Conservation (phyloP, 768 basidiomycete genomes). For the Pleurotus sapidus region DNA sequence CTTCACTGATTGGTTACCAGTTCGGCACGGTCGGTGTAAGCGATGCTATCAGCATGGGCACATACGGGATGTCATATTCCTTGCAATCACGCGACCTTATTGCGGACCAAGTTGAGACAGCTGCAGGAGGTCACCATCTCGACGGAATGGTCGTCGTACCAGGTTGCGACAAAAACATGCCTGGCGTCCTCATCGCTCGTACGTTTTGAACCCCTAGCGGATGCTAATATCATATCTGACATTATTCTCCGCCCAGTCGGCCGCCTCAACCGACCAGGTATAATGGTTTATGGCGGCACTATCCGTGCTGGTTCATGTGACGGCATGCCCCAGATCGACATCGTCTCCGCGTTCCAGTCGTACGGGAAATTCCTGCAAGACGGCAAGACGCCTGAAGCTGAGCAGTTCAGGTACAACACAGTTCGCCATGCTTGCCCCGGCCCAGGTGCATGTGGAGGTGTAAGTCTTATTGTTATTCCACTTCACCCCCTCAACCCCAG, state of each 20-base stretch:
- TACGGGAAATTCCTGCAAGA: slow-evolving; percentile 95
- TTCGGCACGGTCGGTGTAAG: slow-evolving; percentile 98
- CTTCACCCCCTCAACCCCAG: slow-evolving; percentile 3
- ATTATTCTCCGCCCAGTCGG: slow-evolving; percentile 55
- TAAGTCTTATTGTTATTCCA: slow-evolving; percentile 38
- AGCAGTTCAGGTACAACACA: slow-evolving; percentile 80
- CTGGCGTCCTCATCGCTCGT: slow-evolving; percentile 98
- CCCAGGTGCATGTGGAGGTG: slow-evolving; percentile 95
- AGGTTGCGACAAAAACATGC: slow-evolving; percentile 99
- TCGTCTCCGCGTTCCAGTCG: slow-evolving; percentile 96
- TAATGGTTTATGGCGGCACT: slow-evolving; percentile 98
- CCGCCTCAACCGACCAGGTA: slow-evolving; percentile 89
- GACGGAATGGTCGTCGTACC: slow-evolving; percentile 98
- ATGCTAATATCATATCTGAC: background rate
- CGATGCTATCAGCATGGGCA: slow-evolving; percentile 99
- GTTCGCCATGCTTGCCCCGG: slow-evolving; percentile 96
- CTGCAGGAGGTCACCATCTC: slow-evolving; percentile 95
- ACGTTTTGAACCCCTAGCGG: slow-evolving; percentile 28
- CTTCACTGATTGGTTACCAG: slow-evolving; percentile 89
- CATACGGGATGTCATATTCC: slow-evolving; percentile 91
- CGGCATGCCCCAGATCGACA: slow-evolving; percentile 84
- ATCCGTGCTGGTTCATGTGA: slow-evolving; percentile 93
- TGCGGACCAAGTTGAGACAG: slow-evolving; percentile 95
- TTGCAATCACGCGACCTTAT: slow-evolving; percentile 97
- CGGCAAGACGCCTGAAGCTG: slow-evolving; percentile 80